Evolutionary conservation across 805 yeast genomes (phyloP).

Genomic region (Ogataea ganodermae): DNA sequence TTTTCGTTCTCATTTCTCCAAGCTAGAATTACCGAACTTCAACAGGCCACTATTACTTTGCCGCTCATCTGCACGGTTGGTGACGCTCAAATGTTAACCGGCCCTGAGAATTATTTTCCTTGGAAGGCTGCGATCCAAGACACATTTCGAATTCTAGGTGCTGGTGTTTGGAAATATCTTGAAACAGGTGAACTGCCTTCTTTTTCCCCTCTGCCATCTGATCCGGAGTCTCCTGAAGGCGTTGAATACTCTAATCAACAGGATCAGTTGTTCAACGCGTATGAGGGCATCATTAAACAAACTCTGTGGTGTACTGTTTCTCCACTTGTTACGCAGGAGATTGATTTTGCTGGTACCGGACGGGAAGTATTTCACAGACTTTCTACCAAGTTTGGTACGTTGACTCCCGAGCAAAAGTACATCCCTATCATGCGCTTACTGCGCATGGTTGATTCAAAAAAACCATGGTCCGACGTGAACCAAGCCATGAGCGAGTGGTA

Average conservation of each 20-base stretch:
- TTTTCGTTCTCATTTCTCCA: neutral
- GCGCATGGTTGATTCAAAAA: neutral
- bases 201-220: no score
- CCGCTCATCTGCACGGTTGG: neutral
- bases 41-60: neutral
- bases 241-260: no score
- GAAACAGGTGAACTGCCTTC: no score
- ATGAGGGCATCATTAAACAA: no score
- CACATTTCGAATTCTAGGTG: no score
- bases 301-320: no score
- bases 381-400: neutral
- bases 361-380: no score
- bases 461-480: neutral
- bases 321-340: neutral
- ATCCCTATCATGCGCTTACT: neutral
- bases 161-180: no score
- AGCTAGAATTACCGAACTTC: neutral
- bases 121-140: neutral
- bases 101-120: neutral
- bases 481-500: neutral
- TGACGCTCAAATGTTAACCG: neutral
- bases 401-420: neutral
- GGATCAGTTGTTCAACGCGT: no score
- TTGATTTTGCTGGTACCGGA: neutral
- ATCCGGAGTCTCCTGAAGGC: no score